phyloP scores from a whole-genome alignment of 179 eudicot genomes.

The Beta macrorhiza region DNA sequence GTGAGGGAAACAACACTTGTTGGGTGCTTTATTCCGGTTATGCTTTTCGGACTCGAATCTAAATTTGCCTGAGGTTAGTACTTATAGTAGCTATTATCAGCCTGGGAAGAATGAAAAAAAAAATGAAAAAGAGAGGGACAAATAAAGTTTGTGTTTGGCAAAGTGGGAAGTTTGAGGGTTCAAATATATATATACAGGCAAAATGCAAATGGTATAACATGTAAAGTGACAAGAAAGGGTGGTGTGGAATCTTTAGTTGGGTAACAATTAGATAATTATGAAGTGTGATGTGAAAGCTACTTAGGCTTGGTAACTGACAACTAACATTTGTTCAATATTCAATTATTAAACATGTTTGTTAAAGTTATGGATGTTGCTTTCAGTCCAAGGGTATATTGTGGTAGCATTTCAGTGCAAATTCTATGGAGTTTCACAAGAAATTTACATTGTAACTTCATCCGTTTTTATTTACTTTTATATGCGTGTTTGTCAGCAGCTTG shows the following conservation, averaged over 20 bases:
- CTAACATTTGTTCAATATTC: conserved; percentile 14
- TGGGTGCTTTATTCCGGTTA: too few species aligned
- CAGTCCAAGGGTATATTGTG: conserved; percentile 3
- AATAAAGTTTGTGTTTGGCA: conserved; percentile 16
- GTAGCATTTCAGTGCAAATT: conserved; percentile 7
- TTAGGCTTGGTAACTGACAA: conserved; percentile 2
- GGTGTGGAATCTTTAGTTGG: conserved; percentile 26
- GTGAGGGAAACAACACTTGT: too few species aligned
- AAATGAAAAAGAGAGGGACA: background rate
- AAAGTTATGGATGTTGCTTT: conserved; percentile 18
- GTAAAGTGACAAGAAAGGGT: conserved; percentile 9
- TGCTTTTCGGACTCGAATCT: too few species aligned
- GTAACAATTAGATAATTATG: conserved; percentile 2
- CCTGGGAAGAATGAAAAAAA: background rate
- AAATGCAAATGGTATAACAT: too few species aligned
- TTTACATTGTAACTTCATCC: conserved; percentile 18
- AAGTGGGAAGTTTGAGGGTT: background rate
- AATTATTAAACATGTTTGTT: background rate
- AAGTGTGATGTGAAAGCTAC: conserved; percentile 29
- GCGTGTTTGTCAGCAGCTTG: background rate
- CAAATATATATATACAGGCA: background rate
- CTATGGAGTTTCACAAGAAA: conserved; percentile 9
- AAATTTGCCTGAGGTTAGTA: too few species aligned
- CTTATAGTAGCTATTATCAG: too few species aligned
- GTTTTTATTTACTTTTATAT: background rate